A percentile compares a stretch with the other conserved stretches of the same genome.
These are phyloP conservation scores for Zymoseptoria tritici DNA, from an alignment of 2,329 filamentous ascomycete species.

Conservation along the genomic window DNA sequence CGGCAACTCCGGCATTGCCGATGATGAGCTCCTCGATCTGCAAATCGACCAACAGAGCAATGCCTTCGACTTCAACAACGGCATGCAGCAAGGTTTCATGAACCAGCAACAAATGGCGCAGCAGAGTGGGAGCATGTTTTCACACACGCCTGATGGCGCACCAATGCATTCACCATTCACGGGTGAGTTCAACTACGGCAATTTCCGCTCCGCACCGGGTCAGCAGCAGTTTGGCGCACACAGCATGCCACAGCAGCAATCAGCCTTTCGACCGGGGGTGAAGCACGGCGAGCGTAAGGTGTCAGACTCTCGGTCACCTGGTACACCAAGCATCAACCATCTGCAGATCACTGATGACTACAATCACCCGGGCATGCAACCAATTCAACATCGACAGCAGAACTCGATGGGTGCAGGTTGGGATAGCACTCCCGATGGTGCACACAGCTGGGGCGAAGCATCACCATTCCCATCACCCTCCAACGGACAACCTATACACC, in stretches of 20 bases:
- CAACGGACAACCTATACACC: slow-evolving; percentile 53
- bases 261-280: slow-evolving; percentile 25
- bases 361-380: slow-evolving; percentile 27
- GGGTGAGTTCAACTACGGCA: slow-evolving; percentile 64
- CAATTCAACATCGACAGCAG: slow-evolving; percentile 45
- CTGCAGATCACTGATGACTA: slow-evolving; percentile 60
- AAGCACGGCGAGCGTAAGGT: slow-evolving; percentile 49
- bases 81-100: slow-evolving; percentile 40
- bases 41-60: slow-evolving; percentile 32
- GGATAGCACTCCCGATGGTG: slow-evolving; percentile 69
- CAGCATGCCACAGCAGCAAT: slow-evolving; percentile 29
- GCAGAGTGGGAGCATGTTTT: slow-evolving; percentile 68
- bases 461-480: slow-evolving; percentile 86
- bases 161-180: slow-evolving; percentile 88
- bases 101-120: slow-evolving; percentile 45
- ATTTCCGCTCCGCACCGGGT: slow-evolving; percentile 63
- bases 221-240: slow-evolving; percentile 38
- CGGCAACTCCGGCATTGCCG: slow-evolving; percentile 70
- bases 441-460: slow-evolving; percentile 71
- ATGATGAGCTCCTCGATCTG: slow-evolving; percentile 81
- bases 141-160: slow-evolving; percentile 83
- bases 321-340: slow-evolving; percentile 67
- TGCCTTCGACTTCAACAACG: slow-evolving; percentile 36
- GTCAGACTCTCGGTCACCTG: slow-evolving; percentile 67
- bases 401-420: slow-evolving; percentile 65